phyloP scores from a whole-genome alignment of 1,284 basidiomycete species.

The Cutaneotrichosporon sp. region DNA sequence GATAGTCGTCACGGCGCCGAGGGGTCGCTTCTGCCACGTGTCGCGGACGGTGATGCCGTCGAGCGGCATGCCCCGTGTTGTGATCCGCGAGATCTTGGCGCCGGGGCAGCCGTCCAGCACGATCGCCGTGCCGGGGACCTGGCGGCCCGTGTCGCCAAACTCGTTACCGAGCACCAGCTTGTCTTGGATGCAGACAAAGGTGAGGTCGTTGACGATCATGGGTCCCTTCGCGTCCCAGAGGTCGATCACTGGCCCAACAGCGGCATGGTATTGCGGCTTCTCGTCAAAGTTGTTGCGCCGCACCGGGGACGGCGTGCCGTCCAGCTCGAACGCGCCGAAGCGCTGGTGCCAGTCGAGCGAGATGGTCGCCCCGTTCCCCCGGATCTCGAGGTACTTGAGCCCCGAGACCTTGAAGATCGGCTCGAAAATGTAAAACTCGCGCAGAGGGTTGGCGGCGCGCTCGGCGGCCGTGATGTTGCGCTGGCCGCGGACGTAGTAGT shows the following conservation, averaged over 20 bases:
- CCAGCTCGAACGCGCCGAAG: background rate
- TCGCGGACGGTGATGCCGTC: background rate
- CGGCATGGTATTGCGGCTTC: background rate
- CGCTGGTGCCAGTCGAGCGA: background rate
- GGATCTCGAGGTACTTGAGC: background rate
- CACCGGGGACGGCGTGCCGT: background rate
- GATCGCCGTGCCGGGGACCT: background rate
- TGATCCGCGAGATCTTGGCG: background rate
- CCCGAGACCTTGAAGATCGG: background rate
- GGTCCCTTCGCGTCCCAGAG: background rate
- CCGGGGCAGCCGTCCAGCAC: background rate
- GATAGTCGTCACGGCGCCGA: background rate
- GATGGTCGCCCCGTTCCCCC: background rate
- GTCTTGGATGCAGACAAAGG: background rate
- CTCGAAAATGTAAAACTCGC: background rate
- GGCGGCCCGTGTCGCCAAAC: background rate
- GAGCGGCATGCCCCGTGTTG: background rate
- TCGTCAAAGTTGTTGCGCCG: no score
- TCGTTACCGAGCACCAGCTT: background rate
- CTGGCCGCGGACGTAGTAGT: slow-evolving; percentile 1
- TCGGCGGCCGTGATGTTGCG: background rate
- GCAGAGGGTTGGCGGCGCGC: background rate
- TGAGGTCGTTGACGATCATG: background rate
- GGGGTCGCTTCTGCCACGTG: background rate
- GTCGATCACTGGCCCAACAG: background rate